phyloP scores from a whole-genome alignment of 352 stramenopile species.

The Phytophthora chlamydospora region DNA sequence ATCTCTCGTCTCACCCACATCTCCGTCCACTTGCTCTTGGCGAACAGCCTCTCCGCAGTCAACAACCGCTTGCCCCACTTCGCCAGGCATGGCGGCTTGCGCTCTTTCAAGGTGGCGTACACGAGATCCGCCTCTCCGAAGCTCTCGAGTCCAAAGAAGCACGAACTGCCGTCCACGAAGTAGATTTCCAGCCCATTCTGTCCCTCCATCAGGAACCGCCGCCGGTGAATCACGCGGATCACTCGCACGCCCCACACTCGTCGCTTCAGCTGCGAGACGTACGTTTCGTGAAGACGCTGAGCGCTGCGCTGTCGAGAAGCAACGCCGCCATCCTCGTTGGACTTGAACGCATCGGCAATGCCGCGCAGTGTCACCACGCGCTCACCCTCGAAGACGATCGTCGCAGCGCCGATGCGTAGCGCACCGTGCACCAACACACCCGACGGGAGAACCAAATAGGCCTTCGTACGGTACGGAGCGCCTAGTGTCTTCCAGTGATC shows the following conservation, averaged over 20 bases:
- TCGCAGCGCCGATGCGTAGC: slow-evolving; percentile 70
- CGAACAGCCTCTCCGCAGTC: slow-evolving; percentile 73
- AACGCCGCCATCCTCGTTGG: slow-evolving; percentile 43
- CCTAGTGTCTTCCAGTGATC: slow-evolving; percentile 76
- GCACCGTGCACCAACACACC: slow-evolving; percentile 77
- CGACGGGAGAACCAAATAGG: slow-evolving; percentile 77
- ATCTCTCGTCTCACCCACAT: slow-evolving; percentile 90
- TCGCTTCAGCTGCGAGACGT: slow-evolving; percentile 73
- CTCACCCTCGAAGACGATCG: slow-evolving; percentile 85
- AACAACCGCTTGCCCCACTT: slow-evolving; percentile 83
- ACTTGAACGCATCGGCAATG: slow-evolving; percentile 54
- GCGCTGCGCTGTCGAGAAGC: slow-evolving; percentile 35
- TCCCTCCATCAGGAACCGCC: slow-evolving; percentile 74
- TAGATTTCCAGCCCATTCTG: slow-evolving; percentile 84
- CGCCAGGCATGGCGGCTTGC: slow-evolving; percentile 78
- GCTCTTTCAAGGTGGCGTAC: slow-evolving; percentile 78
- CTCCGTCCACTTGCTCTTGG: slow-evolving; percentile 85
- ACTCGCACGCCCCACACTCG: slow-evolving; percentile 82
- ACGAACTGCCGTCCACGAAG: slow-evolving; percentile 87
- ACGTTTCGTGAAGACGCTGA: slow-evolving; percentile 56
- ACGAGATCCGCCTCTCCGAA: slow-evolving; percentile 76
- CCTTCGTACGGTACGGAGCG: slow-evolving; percentile 73
- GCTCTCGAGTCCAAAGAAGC: slow-evolving; percentile 73
- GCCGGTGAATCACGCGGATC: slow-evolving; percentile 79
- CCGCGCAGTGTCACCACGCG: slow-evolving; percentile 71